Evolutionary conservation across 1,284 basidiomycete genomes (phyloP).

Genomic region (Tilletia indica): DNA sequence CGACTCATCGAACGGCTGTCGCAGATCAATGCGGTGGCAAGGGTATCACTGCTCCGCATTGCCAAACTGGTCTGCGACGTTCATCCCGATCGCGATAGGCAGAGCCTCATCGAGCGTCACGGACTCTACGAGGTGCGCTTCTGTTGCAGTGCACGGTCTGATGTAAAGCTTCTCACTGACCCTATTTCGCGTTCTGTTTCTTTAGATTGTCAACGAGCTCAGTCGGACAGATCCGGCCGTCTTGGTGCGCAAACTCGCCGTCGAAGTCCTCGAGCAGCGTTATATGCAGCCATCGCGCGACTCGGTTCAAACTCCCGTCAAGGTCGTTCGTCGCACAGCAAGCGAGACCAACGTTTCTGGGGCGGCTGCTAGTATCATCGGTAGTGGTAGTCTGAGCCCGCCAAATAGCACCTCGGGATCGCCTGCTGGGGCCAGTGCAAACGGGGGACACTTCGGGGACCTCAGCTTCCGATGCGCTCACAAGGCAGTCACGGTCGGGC

Average conservation of each 20-base stretch:
- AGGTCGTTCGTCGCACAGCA: conserved; percentile 17
- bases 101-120: conserved; percentile 34
- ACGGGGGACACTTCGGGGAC: background rate
- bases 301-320: background rate
- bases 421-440: background rate
- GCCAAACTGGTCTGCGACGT: conserved; percentile 81
- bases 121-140: conserved; percentile 32
- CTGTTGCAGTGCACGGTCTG: background rate
- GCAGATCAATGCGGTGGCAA: conserved; percentile 74
- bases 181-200: background rate
- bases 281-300: conserved; percentile 17
- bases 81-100: conserved; percentile 62
- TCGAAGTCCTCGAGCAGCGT: conserved; percentile 34
- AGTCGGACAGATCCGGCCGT: conserved; percentile 40
- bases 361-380: background rate
- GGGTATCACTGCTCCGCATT: conserved; percentile 83
- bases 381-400: background rate
- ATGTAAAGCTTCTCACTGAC: background rate
- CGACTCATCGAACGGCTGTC: conserved; percentile 80
- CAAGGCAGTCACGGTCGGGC: conserved; percentile 15
- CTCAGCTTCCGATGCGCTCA: background rate
- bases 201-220: conserved; percentile 37
- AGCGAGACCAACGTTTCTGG: conserved; percentile 19
- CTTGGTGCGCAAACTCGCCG: conserved; percentile 64
- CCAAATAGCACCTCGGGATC: background rate